Evolutionary conservation across 2,329 filamentous ascomycete genomes (phyloP).

Genomic region (Penicillium digitatum): DNA sequence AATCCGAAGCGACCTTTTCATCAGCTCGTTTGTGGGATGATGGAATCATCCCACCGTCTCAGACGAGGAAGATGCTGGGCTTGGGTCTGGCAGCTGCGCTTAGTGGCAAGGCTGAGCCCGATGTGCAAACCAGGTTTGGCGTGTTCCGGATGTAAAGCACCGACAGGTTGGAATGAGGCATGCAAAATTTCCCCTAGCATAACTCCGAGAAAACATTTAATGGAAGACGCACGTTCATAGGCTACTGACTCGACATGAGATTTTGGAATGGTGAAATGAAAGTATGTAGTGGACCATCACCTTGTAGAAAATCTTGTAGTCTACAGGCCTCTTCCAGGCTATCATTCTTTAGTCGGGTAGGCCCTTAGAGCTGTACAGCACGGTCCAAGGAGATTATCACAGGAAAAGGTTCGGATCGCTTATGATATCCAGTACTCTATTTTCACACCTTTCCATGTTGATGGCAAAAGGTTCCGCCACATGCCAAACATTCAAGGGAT

Average conservation of each 20-base stretch:
- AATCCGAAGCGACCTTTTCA: conserved; percentile 85
- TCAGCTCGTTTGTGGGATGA: conserved; percentile 90
- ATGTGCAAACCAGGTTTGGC: conserved; percentile 65
- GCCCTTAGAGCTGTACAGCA: neutral
- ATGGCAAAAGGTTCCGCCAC: neutral
- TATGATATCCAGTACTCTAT: neutral
- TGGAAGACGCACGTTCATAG: neutral
- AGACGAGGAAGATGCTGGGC: conserved; percentile 69
- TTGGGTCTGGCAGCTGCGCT: conserved; percentile 68
- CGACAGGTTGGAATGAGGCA: neutral
- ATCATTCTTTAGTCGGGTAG: neutral
- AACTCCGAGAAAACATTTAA: neutral
- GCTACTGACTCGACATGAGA: no score
- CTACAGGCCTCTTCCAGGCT: no score
- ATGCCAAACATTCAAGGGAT: neutral
- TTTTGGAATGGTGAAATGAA: neutral
- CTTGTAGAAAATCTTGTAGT: neutral
- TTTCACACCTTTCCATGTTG: neutral
- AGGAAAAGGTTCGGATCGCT: neutral
- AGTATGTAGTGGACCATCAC: neutral
- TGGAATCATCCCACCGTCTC: conserved; percentile 72
- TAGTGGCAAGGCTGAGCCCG: conserved; percentile 59
- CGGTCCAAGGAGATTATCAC: neutral
- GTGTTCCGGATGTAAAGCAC: conserved; percentile 71
- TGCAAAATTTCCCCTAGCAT: neutral